A percentile compares a stretch with the other conserved stretches of the same genome.
These are phyloP conservation scores for Daucus carota DNA, from an alignment of 129 eudicot genomes.

Conservation along the genomic window DH1_v3.0 NC_030383.2:47601501-47602000, in stretches of 20 bases:
- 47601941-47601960: not conserved
- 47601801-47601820: constrained; percentile 95
- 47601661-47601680: constrained; percentile 97
- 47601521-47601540: not conserved
- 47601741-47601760: not conserved
- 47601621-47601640: constrained; percentile 98
- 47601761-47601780: constrained; percentile 74
- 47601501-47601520: not conserved
- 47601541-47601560: not conserved
- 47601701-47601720: constrained; percentile 5
- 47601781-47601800: constrained; percentile 98
- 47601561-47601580: constrained; percentile 3
- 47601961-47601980: not conserved
- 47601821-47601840: constrained; percentile 95
- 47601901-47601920: not conserved
- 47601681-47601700: constrained; percentile 96
- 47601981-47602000: not conserved
- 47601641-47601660: constrained; percentile 92
- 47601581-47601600: constrained; percentile 94
- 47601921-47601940: not conserved
- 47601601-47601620: constrained; percentile 92
- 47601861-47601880: constrained; percentile 85
- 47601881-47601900: not conserved
- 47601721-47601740: not conserved
- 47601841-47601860: constrained; percentile 98